Conservation (phyloP, 306 rosid genomes). For the Argentina anserina region DNA sequence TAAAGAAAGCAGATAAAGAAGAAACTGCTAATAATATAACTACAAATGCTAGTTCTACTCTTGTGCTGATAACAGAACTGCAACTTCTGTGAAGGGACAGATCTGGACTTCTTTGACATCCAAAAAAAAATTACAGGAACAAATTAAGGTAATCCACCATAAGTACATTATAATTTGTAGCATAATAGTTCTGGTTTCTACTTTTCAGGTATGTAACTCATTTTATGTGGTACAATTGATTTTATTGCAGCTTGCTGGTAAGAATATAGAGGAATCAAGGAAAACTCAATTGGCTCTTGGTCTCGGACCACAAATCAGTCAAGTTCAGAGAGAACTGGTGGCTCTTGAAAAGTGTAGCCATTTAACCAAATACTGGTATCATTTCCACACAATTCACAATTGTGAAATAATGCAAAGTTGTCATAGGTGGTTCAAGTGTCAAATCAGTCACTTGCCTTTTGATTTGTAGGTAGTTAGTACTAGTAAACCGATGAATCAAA, state of each 20-base stretch:
- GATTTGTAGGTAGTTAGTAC: neutral
- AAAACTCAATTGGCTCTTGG: neutral
- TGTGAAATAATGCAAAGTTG: neutral
- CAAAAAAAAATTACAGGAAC: conserved; percentile 14
- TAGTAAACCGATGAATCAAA: neutral
- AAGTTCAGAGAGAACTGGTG: conserved; percentile 10
- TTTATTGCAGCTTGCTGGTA: conserved; percentile 15
- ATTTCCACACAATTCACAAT: neutral
- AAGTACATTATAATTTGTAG: neutral
- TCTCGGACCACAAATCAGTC: neutral
- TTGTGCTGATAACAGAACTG: too few species aligned
- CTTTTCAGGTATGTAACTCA: neutral
- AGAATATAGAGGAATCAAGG: conserved; percentile 19
- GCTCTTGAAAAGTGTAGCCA: neutral
- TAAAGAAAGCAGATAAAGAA: neutral
- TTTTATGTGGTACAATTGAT: neutral
- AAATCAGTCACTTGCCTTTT: neutral
- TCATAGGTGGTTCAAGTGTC: neutral
- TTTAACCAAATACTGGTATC: too few species aligned
- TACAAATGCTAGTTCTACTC: conserved; percentile 9
- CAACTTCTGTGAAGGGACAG: conserved; percentile 2
- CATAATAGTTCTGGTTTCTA: neutral
- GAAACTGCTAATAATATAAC: neutral
- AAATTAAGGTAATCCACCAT: conserved; percentile 14
- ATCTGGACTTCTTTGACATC: neutral